Base-by-base conservation (phyloP, 176 grass and related monocot species). In the Oryza australiensis region DNA sequence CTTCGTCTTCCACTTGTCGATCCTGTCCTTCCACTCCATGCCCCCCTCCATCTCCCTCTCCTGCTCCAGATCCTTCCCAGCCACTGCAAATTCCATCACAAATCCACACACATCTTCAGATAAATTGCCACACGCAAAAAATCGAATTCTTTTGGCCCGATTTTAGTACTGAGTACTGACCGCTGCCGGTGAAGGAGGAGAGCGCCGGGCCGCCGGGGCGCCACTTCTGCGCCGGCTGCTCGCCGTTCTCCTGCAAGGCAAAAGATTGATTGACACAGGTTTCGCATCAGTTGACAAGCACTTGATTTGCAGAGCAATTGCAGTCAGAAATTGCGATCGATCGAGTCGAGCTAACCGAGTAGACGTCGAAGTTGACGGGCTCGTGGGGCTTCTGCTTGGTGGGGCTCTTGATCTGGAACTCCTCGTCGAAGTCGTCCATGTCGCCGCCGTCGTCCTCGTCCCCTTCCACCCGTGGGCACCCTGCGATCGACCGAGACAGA, bases 1-100 rank as follows among this genome's bases (percentile, higher is more conserved):
- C 79, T 74, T 98, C 11, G 79, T 74, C 80, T 95, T 98, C 93
- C 93, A 98, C 84, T 98, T 95, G 73, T 98, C 95, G 71, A 98
- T 93, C 82, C 95, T 81, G 22, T 98, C 92, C 88, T 98, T 95
- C 95, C 95, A 98, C 76, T 98, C 95, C 90, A 98, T 87, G 86
- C 91, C 86, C 6, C 90, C 95, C 83, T 98, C 95, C 86, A 91
- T 81, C 68, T 98, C 95, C 74, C 95, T 67, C 84, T 98, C 95
- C 15, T 87, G 76, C 71, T 98, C 95, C 1, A 98, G 87, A 24
- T 98, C 95, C 90, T 95, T 98, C 9, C 93, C 93, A 1, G 90
- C 90, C n/a, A 98, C 95, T 94, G 84, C 46, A 78, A 72, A 62
- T 12, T 12, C 33, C 29, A 29, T 5, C 6, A 35, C 32, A 0